These are phyloP conservation scores for Globisporangium ultimum DNA, from an alignment of 352 stramenopile genomes.

Conservation along the genomic window DNA sequence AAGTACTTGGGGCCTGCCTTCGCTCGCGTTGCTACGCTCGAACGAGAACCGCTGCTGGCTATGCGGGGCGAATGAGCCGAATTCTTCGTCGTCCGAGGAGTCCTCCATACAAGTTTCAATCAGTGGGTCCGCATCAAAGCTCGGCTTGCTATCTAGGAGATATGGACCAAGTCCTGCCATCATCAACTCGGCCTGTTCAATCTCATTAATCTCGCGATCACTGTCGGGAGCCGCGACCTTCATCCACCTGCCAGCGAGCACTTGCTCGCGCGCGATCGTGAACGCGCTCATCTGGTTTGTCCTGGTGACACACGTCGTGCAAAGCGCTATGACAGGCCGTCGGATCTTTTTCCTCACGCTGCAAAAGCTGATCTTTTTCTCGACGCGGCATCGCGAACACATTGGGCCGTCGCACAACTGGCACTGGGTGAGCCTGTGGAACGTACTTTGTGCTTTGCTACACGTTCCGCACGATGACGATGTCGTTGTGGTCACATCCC, in stretches of 20 bases:
- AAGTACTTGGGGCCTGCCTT: no score
- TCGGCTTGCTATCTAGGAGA: no score
- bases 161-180: no score
- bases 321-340: slow-evolving; percentile 7
- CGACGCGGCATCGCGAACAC: slow-evolving; percentile 26
- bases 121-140: no score
- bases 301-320: slow-evolving; percentile 25
- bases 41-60: not conserved
- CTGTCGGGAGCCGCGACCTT: no score
- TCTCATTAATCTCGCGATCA: no score
- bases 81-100: no score
- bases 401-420: slow-evolving; percentile 24
- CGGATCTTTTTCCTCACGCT: no score
- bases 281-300: slow-evolving; percentile 17
- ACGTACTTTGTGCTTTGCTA: slow-evolving; percentile 3
- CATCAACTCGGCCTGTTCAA: no score
- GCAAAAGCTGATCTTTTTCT: slow-evolving; percentile 14
- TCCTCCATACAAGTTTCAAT: no score
- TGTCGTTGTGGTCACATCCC: not conserved
- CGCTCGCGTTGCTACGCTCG: not conserved
- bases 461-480: slow-evolving; percentile 22
- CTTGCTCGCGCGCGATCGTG: slow-evolving; percentile 18
- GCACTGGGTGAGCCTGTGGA: slow-evolving; percentile 20
- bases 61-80: not conserved
- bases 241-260: slow-evolving; percentile 14